Conservation (phyloP, 2,329 filamentous ascomycete genomes). For the Cercospora canescens region DNA sequence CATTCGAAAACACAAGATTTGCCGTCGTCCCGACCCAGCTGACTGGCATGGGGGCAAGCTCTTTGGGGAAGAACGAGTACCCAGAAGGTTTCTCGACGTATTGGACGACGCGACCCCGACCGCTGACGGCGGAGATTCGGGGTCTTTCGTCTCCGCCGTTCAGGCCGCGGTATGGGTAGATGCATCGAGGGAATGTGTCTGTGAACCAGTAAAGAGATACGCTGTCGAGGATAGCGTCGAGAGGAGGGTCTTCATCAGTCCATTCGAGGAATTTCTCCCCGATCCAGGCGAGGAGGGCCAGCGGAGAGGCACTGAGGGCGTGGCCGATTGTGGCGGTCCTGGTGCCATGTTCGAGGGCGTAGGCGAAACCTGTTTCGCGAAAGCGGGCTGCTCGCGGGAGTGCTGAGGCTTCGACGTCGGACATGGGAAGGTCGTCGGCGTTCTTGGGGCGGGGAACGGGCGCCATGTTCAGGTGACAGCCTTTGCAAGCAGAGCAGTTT, state of each 20-base stretch:
- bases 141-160: constrained; percentile 23
- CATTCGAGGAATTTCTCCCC: constrained; percentile 58
- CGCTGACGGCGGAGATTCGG: constrained; percentile 16
- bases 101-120: constrained; percentile 16
- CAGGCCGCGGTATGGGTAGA: constrained; percentile 50
- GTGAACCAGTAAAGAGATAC: constrained; percentile 59
- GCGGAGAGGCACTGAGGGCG: constrained; percentile 53
- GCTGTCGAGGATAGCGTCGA: constrained; percentile 47
- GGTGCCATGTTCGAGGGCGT: constrained; percentile 55
- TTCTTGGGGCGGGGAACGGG: constrained; percentile 29
- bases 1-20: constrained; percentile 39
- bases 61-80: constrained; percentile 47
- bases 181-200: constrained; percentile 47
- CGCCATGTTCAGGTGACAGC: constrained; percentile 30
- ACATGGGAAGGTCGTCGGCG: constrained; percentile 23
- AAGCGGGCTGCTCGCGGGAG: constrained; percentile 44
- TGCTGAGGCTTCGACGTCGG: constrained; percentile 40
- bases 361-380: constrained; percentile 47
- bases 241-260: constrained; percentile 46
- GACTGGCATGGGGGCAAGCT: constrained; percentile 42
- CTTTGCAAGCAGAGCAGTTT: constrained; percentile 21
- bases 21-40: constrained; percentile 38
- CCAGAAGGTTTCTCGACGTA: constrained; percentile 45
- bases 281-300: constrained; percentile 60
- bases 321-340: constrained; percentile 59